Percentiles rank a stretch among this genome's conserved stretches.
Conservation (phyloP, 768 basidiomycete species). For the Cytidiella melzeri region DNA sequence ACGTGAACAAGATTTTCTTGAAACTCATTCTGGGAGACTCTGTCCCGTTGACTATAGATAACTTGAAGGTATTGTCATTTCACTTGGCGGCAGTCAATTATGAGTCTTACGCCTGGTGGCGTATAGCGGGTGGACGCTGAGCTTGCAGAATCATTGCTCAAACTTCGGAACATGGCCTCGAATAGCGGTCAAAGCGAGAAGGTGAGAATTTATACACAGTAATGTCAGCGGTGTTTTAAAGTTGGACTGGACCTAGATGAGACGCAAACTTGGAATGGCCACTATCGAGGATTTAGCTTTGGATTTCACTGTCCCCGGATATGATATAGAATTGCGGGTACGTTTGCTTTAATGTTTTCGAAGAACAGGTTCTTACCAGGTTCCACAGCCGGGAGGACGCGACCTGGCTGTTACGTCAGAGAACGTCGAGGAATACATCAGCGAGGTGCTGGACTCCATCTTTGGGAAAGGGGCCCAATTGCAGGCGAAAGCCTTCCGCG, state of each 20-base stretch:
- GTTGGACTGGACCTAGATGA: constrained; percentile 12
- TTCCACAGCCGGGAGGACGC: constrained; percentile 63
- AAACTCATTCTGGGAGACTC: constrained; percentile 85
- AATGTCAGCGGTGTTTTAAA: background rate
- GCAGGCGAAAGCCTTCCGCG: constrained; percentile 88
- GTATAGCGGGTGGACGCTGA: constrained; percentile 74
- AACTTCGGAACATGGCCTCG: constrained; percentile 65
- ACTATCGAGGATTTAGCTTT: constrained; percentile 83
- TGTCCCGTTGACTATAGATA: constrained; percentile 76
- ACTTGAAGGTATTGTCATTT: constrained; percentile 74
- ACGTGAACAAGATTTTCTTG: constrained; percentile 93
- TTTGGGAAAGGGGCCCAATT: constrained; percentile 71
- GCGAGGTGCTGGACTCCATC: constrained; percentile 82
- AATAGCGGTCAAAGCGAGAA: constrained; percentile 43
- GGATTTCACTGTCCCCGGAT: constrained; percentile 96
- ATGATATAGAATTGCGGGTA: constrained; percentile 87
- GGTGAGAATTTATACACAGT: constrained; percentile 27
- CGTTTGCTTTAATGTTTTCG: constrained; percentile 17
- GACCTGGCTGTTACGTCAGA: constrained; percentile 76
- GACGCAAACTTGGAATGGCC: constrained; percentile 36
- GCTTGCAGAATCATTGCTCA: constrained; percentile 79
- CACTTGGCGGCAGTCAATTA: no score
- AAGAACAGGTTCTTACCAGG: background rate
- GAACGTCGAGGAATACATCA: constrained; percentile 87
- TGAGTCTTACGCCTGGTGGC: no score